phyloP scores from a whole-genome alignment of 192 early-diverging fungal genomes.

The Geosiphon pyriformis region DNA sequence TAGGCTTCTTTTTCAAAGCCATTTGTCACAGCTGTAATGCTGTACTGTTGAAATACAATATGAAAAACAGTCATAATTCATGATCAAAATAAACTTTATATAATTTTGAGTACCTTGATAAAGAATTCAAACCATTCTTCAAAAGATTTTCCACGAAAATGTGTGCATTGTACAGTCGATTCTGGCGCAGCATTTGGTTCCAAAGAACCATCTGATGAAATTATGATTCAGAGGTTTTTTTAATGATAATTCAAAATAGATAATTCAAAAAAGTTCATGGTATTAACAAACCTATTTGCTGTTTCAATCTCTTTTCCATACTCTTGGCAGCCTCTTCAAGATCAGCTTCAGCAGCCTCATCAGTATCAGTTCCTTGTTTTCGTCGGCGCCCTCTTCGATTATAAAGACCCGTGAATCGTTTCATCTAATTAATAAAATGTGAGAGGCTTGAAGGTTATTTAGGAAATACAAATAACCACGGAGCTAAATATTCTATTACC shows the following conservation, averaged over 20 bases:
- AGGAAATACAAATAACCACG: too few species aligned
- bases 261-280: not conserved
- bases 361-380: slow-evolving; percentile 6
- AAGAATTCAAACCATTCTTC: slow-evolving; percentile 62
- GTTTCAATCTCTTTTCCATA: slow-evolving; percentile 36
- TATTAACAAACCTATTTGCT: slow-evolving; percentile 27
- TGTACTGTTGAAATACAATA: slow-evolving; percentile 40
- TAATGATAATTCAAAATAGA: not conserved
- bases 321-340: slow-evolving; percentile 32
- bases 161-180: not conserved
- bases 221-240: not conserved
- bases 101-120: slow-evolving; percentile 41
- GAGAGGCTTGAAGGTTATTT: too few species aligned
- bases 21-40: slow-evolving; percentile 43
- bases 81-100: not conserved
- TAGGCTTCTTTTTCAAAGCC: slow-evolving; percentile 52
- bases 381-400: slow-evolving; percentile 8
- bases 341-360: slow-evolving; percentile 27
- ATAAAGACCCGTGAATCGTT: slow-evolving; percentile 1
- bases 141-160: slow-evolving; percentile 41
- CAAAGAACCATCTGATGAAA: not conserved
- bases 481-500: too few species aligned
- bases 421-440: slow-evolving; percentile 13
- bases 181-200: not conserved
- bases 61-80: not conserved